phyloP scores from a whole-genome alignment of 192 early-diverging fungal genomes.

The Linnemannia zychae region DNA sequence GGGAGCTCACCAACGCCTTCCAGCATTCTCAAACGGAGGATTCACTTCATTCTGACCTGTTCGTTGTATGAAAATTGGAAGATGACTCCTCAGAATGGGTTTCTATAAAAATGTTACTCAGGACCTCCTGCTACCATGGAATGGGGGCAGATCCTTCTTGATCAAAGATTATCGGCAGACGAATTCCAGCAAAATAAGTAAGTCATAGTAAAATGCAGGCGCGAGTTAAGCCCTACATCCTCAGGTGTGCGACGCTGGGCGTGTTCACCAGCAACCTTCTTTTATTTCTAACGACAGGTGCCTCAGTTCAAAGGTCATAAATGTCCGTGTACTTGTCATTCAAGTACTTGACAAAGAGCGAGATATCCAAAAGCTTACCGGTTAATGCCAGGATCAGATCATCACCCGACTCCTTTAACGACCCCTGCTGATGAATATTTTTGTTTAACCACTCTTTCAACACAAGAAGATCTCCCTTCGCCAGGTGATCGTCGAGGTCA shows the following conservation, averaged over 20 bases:
- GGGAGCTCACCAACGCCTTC: neutral
- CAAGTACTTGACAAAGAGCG: constrained; percentile 46
- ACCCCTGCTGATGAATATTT: constrained; percentile 49
- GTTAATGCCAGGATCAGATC: constrained; percentile 48
- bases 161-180: neutral
- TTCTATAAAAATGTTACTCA: neutral
- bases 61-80: neutral
- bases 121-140: neutral
- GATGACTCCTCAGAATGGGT: neutral
- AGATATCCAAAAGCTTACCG: constrained; percentile 37
- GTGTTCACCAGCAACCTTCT: neutral
- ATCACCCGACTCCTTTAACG: constrained; percentile 45
- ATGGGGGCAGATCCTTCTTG: neutral
- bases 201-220: neutral
- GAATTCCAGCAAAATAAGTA: neutral
- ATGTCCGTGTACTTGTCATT: constrained; percentile 53
- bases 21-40: neutral
- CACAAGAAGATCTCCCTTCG: constrained; percentile 54
- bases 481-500: constrained; percentile 42
- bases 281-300: neutral
- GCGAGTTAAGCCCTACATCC: neutral
- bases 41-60: neutral
- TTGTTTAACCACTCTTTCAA: constrained; percentile 58
- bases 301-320: constrained; percentile 41
- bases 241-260: neutral